Evolutionary conservation across 148 eudicot genomes (phyloP).

Genomic region (Bassia scoparia): DNA sequence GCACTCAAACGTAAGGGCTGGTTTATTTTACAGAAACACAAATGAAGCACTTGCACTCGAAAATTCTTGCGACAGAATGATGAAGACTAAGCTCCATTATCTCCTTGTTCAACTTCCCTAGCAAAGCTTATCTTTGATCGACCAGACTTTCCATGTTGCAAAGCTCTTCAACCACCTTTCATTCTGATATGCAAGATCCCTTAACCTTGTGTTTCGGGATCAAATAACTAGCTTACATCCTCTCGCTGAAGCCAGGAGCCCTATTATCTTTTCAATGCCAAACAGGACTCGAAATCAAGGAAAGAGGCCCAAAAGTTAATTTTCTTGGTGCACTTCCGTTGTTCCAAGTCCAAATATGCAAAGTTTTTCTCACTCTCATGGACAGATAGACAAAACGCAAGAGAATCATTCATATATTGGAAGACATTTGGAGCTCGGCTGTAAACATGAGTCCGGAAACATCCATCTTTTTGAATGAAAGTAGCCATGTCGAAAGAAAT

Average conservation of each 20-base stretch:
- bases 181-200: constrained; percentile 12
- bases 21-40: not conserved
- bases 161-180: constrained; percentile 14
- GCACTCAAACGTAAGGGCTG: not conserved
- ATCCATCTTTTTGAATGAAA: constrained; percentile 11
- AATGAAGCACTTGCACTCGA: not conserved
- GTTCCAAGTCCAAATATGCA: constrained; percentile 13
- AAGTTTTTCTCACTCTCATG: constrained; percentile 5
- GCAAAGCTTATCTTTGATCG: constrained; percentile 9
- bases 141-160: constrained; percentile 25
- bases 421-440: constrained; percentile 12
- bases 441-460: constrained; percentile 13
- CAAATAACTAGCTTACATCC: constrained; percentile 10
- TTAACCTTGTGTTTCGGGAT: not conserved
- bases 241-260: constrained; percentile 3
- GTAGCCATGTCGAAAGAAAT: constrained; percentile 16
- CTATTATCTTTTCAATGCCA: constrained; percentile 15
- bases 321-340: constrained; percentile 13
- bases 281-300: not conserved
- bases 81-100: not conserved
- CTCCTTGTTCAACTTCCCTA: not conserved
- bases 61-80: not conserved
- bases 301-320: not conserved
- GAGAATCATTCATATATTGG: constrained; percentile 16
- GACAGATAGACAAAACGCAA: constrained; percentile 6